Percentiles rank a stretch among this genome's conserved stretches.
Evolutionary conservation across 306 rosid genomes (phyloP).

Genomic region (Neltuma alba): DNA sequence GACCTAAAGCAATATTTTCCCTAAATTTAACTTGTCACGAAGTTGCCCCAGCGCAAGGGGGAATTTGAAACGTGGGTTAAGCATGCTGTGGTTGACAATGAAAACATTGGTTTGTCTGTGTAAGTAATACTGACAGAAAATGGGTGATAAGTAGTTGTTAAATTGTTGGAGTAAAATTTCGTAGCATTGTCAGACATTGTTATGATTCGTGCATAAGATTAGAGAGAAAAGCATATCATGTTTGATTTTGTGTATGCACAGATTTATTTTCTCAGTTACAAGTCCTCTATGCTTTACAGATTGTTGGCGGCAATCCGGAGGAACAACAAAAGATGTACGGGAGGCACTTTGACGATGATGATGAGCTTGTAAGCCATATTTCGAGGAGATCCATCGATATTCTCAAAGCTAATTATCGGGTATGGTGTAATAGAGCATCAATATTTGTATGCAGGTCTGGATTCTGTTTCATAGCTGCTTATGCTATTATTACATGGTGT

Average conservation of each 20-base stretch:
- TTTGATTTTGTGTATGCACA: not conserved
- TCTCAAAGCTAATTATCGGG: constrained; percentile 85
- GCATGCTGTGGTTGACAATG: not conserved
- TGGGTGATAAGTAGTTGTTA: not conserved
- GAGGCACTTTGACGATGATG: constrained; percentile 91
- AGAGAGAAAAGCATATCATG: not conserved
- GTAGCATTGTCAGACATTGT: not conserved
- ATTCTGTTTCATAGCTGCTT: constrained; percentile 15
- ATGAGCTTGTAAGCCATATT: constrained; percentile 94
- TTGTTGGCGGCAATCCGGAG: constrained; percentile 71
- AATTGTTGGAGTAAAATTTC: constrained; percentile 25
- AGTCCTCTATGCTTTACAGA: constrained; percentile 55
- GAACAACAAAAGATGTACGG: constrained; percentile 97
- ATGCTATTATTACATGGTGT: constrained; percentile 27
- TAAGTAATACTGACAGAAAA: not conserved
- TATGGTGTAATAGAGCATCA: constrained; percentile 41
- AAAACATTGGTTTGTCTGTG: not conserved
- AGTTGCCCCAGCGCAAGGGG: not conserved
- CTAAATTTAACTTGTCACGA: not conserved
- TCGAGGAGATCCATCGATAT: constrained; percentile 85
- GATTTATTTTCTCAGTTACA: not conserved
- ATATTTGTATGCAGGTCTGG: not conserved
- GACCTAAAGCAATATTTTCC: too few relatives aligned
- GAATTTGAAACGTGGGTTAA: constrained; percentile 25
- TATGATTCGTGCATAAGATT: constrained; percentile 2